phyloP scores from a whole-genome alignment of 305 asterid species.

The Solanum aculeatissimum region DNA sequence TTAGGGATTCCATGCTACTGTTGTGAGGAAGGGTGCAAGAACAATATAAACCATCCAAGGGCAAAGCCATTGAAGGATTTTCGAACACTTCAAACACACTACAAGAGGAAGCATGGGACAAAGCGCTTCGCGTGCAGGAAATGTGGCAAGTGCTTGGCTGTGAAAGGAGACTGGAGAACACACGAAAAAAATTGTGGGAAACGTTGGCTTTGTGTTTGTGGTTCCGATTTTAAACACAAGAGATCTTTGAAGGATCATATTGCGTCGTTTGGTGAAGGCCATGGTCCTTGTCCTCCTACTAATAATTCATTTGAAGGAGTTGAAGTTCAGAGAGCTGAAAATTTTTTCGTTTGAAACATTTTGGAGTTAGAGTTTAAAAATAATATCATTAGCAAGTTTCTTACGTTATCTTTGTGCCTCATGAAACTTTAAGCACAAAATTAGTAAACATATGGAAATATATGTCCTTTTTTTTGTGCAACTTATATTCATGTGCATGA shows the following conservation, averaged over 20 bases:
- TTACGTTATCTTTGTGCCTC: background rate
- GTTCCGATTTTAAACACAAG: constrained; percentile 80
- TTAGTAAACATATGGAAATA: background rate
- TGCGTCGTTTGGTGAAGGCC: constrained; percentile 74
- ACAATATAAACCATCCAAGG: constrained; percentile 82
- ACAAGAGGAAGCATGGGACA: constrained; percentile 80
- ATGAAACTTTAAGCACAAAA: background rate
- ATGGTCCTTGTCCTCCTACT: background rate
- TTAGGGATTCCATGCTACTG: constrained; percentile 83
- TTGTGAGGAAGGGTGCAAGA: constrained; percentile 67
- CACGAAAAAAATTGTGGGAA: constrained; percentile 80
- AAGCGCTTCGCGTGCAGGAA: constrained; percentile 31
- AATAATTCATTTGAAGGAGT: constrained; percentile 22
- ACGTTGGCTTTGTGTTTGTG: constrained; percentile 83
- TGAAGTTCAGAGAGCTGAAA: background rate
- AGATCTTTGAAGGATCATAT: constrained; percentile 80
- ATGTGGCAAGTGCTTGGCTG: constrained; percentile 82
- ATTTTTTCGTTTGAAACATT: background rate
- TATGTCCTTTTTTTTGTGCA: too few relatives aligned
- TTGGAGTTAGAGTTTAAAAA: background rate
- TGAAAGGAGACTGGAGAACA: constrained; percentile 87
- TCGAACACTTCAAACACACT: constrained; percentile 85
- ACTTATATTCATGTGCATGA: background rate
- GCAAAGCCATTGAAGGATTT: constrained; percentile 84
- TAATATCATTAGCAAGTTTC: background rate